phyloP scores from a whole-genome alignment of 768 basidiomycete species.

The Trametopsis cervina region DNA sequence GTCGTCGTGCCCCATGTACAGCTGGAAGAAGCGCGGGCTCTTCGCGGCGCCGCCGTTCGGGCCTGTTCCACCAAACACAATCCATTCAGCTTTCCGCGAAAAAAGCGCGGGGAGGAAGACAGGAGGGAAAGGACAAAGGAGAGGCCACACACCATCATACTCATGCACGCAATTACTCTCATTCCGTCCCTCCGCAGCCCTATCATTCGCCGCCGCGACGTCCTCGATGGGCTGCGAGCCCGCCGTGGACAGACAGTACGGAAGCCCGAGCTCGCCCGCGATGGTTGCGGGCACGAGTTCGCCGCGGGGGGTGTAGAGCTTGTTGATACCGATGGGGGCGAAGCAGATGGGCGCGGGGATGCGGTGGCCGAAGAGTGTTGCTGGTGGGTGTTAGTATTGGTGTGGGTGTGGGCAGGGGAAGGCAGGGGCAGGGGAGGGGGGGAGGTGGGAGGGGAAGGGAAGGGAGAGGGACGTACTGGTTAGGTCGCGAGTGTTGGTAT shows the following conservation, averaged over 20 bases:
- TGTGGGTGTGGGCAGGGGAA: background rate
- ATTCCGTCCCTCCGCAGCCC: conserved; percentile 29
- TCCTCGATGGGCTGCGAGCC: conserved; percentile 43
- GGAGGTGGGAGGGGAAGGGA: too few species aligned
- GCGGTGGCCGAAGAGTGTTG: conserved; percentile 38
- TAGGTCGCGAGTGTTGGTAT: conserved; percentile 41
- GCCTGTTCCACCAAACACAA: conserved; percentile 5
- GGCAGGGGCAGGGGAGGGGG: background rate
- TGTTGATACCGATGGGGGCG: conserved; percentile 52
- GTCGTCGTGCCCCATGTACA: conserved; percentile 50
- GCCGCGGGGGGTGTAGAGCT: conserved; percentile 37
- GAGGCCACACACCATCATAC: conserved; percentile 21
- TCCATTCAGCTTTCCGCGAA: background rate
- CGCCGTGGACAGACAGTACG: conserved; percentile 48
- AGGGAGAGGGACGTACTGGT: conserved; percentile 30
- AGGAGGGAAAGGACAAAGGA: background rate
- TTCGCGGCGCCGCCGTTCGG: conserved; percentile 28
- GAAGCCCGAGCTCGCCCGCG: conserved; percentile 41
- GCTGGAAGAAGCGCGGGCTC: conserved; percentile 45
- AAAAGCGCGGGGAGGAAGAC: background rate
- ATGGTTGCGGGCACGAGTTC: conserved; percentile 42
- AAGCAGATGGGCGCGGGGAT: conserved; percentile 47
- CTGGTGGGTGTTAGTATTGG: conserved; percentile 13
- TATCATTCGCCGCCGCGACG: conserved; percentile 42
- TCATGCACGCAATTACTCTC: conserved; percentile 31